Evolutionary conservation across 2,329 filamentous ascomycete genomes (phyloP), one percentile per base, ranked within the genome.

Genomic region (Dactylonectria estremocensis): DNA sequence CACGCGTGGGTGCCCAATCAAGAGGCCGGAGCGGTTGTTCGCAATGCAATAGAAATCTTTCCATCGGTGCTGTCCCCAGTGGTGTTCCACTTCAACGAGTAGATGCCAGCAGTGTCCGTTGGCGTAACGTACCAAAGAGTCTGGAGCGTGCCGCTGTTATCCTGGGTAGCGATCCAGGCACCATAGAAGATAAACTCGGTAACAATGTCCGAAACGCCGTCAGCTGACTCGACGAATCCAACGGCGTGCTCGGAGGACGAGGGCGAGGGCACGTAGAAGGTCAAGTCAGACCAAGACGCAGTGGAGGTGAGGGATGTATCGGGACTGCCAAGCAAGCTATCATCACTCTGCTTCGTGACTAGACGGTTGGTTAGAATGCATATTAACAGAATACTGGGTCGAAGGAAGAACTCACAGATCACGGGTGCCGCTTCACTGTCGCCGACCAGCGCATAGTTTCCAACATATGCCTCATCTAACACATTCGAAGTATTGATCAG

Each of bases 71-170:
- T 45, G 22, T 60, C 57, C 22, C 57, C 37, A 10, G 57, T 60
- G 6, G 35, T n/a, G 22, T 60, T 60, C 57, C 57, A 60, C 57
- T 60, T 60, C 57, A 60, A 43, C 46, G 57, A 52, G 57, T 60
- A 60, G 46, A 60, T 16, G 31, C 57, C 57, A 5, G n/a, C 10
- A 3, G 35, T 53, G 13, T 60, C 48, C 8, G 57, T 60, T 45
- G 57, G 35, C 35, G 57, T 60, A 3, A 53, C 57, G 33, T 60
- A 60, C 57, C 57, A 60, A 2, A 60, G 48, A 22, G 46, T 60
- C 22, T 60, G 33, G 10, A 60, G 22, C 11, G 33, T n/a, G 48
- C 57, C 57, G 57, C 43, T 53, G 45, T 28, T 14, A 31, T 33
- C 57, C 3, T 18, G 18, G 20, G 48, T 53, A 31, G 57, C 57